phyloP scores from a whole-genome alignment of 768 basidiomycete genomes.

The Lyophyllum shimeji region DNA sequence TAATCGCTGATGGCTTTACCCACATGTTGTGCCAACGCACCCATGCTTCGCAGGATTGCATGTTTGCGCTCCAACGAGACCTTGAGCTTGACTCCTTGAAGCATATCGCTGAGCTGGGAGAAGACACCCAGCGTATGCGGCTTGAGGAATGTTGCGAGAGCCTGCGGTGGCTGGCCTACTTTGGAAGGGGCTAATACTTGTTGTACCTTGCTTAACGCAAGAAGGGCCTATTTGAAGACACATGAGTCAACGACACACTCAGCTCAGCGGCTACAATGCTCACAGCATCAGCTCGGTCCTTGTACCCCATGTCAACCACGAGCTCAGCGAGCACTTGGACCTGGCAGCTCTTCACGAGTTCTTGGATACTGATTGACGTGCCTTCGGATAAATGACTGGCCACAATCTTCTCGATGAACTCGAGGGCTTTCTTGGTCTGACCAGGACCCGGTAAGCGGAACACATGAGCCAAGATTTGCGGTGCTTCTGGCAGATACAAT shows the following conservation, averaged over 20 bases:
- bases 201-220: constrained; percentile 43
- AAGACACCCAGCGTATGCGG: constrained; percentile 83
- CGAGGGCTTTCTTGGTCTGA: constrained; percentile 57
- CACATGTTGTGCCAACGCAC: constrained; percentile 65
- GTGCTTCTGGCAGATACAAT: constrained; percentile 56
- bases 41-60: constrained; percentile 78
- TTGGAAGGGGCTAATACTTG: constrained; percentile 36
- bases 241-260: neutral
- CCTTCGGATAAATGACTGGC: constrained; percentile 39
- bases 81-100: constrained; percentile 84
- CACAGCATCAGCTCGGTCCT: constrained; percentile 50
- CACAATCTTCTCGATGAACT: constrained; percentile 65
- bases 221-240: constrained; percentile 27
- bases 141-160: constrained; percentile 64
- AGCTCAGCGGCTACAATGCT: constrained; percentile 15
- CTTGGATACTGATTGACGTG: constrained; percentile 40
- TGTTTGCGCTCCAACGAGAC: constrained; percentile 67
- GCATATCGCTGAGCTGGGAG: constrained; percentile 78
- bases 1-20: constrained; percentile 72
- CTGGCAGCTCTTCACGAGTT: constrained; percentile 64
- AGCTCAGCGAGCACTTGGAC: constrained; percentile 73
- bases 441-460: constrained; percentile 57
- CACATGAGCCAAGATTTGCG: constrained; percentile 63
- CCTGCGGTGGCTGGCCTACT: constrained; percentile 27
- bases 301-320: constrained; percentile 76